Conservation (phyloP, 116 monocot species). For the Posidonia oceanica region DNA sequence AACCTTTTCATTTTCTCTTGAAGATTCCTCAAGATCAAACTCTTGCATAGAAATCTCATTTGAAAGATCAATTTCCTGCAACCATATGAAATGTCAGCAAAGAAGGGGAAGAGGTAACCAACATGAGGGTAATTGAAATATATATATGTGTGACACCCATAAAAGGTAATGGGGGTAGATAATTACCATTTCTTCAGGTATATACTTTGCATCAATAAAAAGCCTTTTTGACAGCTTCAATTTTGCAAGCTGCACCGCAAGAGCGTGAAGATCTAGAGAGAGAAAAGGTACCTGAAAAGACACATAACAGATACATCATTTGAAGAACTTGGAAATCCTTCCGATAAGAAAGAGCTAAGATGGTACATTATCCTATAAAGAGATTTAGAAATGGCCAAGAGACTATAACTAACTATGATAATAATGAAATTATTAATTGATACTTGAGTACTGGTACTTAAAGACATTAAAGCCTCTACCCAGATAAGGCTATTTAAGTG, state of each 20-base stretch:
- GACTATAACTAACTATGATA: too few relatives aligned
- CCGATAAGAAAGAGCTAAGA: too few relatives aligned
- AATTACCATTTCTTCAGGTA: constrained; percentile 56
- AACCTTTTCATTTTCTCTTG: background rate
- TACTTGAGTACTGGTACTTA: too few relatives aligned
- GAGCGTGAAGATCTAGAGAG: constrained; percentile 65
- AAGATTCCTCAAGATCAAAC: background rate
- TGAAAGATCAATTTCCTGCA: background rate
- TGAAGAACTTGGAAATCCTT: too few relatives aligned
- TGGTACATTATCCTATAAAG: too few relatives aligned
- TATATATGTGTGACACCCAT: background rate
- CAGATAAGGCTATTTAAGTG: background rate
- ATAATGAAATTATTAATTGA: too few relatives aligned
- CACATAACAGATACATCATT: background rate
- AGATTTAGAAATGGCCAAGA: too few relatives aligned
- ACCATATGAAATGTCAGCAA: constrained; percentile 1
- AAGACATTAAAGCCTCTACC: too few relatives aligned
- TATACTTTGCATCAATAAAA: constrained; percentile 64
- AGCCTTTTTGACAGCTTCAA: constrained; percentile 63
- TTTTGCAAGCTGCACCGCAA: constrained; percentile 62
- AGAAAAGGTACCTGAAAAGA: constrained; percentile 67
- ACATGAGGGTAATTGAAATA: too few relatives aligned
- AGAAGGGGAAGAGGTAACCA: background rate
- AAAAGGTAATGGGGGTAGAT: background rate
- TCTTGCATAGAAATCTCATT: background rate